Evolutionary conservation across 768 basidiomycete genomes (phyloP).

Genomic region (Lyophyllum semitale): DNA sequence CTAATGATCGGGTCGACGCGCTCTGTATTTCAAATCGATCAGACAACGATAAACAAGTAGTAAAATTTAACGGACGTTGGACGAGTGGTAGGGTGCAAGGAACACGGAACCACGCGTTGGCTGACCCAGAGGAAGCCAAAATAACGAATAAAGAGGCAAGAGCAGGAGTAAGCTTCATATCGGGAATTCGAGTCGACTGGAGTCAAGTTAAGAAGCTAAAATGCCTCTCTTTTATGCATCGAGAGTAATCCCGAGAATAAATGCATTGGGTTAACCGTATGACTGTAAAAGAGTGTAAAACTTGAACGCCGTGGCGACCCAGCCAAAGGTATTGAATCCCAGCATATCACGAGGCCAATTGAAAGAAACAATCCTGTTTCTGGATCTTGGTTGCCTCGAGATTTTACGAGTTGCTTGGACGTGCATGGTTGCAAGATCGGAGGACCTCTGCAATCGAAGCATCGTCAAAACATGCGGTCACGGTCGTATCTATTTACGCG

Average conservation of each 20-base stretch:
- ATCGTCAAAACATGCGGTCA: background rate
- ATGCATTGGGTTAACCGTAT: too few species aligned
- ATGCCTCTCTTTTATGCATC: constrained; percentile 7
- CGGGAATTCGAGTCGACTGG: background rate
- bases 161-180: constrained; percentile 14
- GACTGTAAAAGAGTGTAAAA: too few species aligned
- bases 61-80: constrained; percentile 26
- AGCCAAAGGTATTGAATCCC: background rate
- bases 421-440: background rate
- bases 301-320: too few species aligned
- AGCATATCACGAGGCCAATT: background rate
- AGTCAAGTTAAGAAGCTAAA: background rate
- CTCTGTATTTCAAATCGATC: constrained; percentile 19
- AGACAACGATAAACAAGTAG: background rate
- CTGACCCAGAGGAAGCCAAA: constrained; percentile 18
- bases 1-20: constrained; percentile 41
- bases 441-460: background rate
- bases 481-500: background rate
- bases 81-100: constrained; percentile 42
- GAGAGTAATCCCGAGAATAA: background rate
- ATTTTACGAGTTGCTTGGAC: background rate
- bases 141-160: constrained; percentile 13
- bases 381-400: too few species aligned
- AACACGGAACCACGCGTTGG: constrained; percentile 42
- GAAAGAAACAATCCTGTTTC: background rate